Evolutionary conservation across 73 alveolate species (phyloP).

Genomic region (Blepharisma stoltei): DNA sequence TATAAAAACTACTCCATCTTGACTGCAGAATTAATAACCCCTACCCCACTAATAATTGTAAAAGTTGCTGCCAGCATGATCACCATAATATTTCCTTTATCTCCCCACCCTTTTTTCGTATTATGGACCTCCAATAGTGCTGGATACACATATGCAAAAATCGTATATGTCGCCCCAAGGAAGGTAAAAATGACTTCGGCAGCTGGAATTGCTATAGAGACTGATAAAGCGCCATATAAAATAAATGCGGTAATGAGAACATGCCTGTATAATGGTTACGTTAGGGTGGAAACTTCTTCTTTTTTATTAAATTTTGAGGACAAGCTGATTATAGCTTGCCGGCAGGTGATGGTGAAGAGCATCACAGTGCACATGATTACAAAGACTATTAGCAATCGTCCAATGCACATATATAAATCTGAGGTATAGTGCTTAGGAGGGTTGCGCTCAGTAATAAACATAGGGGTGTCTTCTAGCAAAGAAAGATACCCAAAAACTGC

Average conservation of each 20-base stretch:
- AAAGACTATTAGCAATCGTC: background rate
- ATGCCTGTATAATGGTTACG: conserved; percentile 3
- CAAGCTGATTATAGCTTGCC: conserved; percentile 2
- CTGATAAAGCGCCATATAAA: background rate
- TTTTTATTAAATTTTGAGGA: background rate
- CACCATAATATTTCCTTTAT: too few species aligned
- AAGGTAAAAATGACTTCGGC: conserved; percentile 12
- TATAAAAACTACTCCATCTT: too few species aligned
- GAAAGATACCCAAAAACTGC: conserved; percentile 18
- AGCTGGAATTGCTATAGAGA: background rate
- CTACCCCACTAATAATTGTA: too few species aligned
- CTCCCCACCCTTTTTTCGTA: too few species aligned
- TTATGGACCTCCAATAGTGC: background rate
- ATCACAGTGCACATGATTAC: conserved; percentile 12
- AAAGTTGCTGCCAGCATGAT: too few species aligned
- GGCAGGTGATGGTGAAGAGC: background rate
- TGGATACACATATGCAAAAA: conserved; percentile 3
- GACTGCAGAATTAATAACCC: too few species aligned
- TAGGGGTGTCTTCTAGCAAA: conserved; percentile 13
- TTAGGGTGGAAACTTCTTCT: background rate
- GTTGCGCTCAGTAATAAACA: conserved; percentile 17
- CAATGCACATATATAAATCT: background rate
- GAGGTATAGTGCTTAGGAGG: background rate
- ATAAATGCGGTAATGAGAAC: background rate
- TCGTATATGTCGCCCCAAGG: conserved; percentile 9